These are phyloP conservation scores for Flaveria robusta DNA, from an alignment of 129 eudicot genomes.

Conservation along the genomic window DNA sequence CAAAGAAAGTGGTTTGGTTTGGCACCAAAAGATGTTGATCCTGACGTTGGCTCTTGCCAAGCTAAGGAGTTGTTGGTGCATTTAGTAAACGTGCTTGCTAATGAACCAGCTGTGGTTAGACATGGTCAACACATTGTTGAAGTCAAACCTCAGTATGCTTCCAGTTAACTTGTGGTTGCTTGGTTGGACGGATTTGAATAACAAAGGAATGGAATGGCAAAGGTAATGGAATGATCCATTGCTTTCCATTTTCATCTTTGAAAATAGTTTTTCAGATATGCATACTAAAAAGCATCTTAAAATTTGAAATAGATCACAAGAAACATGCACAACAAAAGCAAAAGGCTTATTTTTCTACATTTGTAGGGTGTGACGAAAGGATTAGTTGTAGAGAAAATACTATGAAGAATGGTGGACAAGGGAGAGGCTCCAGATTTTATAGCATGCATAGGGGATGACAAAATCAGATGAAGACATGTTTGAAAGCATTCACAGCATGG, in stretches of 20 bases:
- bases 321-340: neutral
- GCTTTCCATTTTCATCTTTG: neutral
- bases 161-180: neutral
- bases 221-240: neutral
- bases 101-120: conserved; percentile 74
- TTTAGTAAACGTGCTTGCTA: conserved; percentile 69
- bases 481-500: conserved; percentile 36
- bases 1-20: conserved; percentile 84
- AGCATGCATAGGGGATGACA: conserved; percentile 73
- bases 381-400: conserved; percentile 31
- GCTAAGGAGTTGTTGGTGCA: conserved; percentile 72
- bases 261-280: neutral
- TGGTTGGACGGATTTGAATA: neutral
- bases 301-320: neutral
- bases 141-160: conserved; percentile 80
- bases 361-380: conserved; percentile 48
- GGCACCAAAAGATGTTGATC: conserved; percentile 90
- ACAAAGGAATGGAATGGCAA: neutral
- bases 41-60: conserved; percentile 82
- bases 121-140: conserved; percentile 85
- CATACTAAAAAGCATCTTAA: neutral
- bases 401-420: conserved; percentile 34
- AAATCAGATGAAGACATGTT: conserved; percentile 47
- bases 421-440: conserved; percentile 57
- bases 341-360: conserved; percentile 7